Evolutionary conservation across 1,139 yeast genomes (phyloP).

Genomic region (Candida sanyaensis): DNA sequence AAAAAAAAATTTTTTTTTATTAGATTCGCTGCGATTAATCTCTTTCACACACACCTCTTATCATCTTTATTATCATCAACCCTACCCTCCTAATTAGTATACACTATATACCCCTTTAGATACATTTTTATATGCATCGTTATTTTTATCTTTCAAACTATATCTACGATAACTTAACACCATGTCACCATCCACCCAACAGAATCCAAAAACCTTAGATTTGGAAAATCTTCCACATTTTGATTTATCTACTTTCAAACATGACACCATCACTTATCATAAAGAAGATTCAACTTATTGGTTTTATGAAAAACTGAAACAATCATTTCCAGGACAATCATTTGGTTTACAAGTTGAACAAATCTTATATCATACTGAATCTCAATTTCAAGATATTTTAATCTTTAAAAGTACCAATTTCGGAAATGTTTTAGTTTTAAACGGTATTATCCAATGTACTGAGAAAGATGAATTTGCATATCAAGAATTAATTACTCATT

Average conservation of each 20-base stretch:
- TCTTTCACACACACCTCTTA: too few species aligned
- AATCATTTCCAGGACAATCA: constrained; percentile 47
- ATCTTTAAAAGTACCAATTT: constrained; percentile 73
- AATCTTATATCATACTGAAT: constrained; percentile 37
- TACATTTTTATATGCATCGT: constrained; percentile 5
- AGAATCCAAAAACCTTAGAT: neutral
- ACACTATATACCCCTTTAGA: neutral
- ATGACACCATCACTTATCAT: constrained; percentile 26
- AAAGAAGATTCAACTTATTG: constrained; percentile 33
- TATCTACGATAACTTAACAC: neutral
- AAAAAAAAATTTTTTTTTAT: too few species aligned
- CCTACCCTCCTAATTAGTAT: too few species aligned
- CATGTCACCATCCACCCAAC: constrained; percentile 5
- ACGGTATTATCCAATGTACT: constrained; percentile 86
- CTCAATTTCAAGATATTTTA: constrained; percentile 51
- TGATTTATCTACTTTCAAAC: constrained; percentile 22
- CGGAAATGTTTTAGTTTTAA: constrained; percentile 84
- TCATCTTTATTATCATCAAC: too few species aligned
- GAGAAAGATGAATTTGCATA: constrained; percentile 90
- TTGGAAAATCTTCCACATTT: constrained; percentile 9
- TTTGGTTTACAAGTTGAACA: constrained; percentile 38
- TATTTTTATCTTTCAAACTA: neutral
- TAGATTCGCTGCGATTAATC: too few species aligned
- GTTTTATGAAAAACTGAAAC: constrained; percentile 41
- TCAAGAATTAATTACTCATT: constrained; percentile 85